Base-by-base conservation (phyloP, 345 rosid genomes). In the Linum usitatissimum region DNA sequence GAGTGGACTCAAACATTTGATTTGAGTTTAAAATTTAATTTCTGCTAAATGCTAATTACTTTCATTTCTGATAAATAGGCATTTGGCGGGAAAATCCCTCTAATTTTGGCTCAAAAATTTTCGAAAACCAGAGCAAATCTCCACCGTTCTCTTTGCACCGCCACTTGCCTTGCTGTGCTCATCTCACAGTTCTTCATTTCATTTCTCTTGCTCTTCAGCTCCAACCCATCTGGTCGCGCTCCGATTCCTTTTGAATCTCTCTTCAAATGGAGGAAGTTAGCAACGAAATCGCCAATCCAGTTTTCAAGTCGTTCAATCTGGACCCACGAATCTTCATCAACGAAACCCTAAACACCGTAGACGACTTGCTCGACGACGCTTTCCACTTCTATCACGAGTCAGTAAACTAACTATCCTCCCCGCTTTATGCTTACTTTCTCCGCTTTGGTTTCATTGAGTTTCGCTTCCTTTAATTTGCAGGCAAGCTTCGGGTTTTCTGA, bases 271-370 rank as follows among this genome's bases (percentile, higher is more conserved):
- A 84, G 77, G 88, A 7, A 34, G 38, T 5, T 34, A 34, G 93
- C 13, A 82, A 82, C 65, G 86, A 82, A 62, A 75, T 83, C 70
- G 83, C 1, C 28, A 23, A 82, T 20, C 82, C 75, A 12, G 66
- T 85, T 8, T 89, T 82, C 69, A 76, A 79, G 55, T 79, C 91
- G 10, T 72, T 87, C 67, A 77, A 83, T 56, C 70, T 92, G 5
- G 81, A 87, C 51, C 96, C 98, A 36, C 84, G 76, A 49, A 71
- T 80, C 36, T 86, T 92, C 84, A 70, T 87, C 79, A 89, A 87
- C 69, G 89, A 81, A 70, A 72, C 84, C 61, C 77, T 89, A 55
- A 86, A 92, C 77, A 65, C 83, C 53, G 79, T 86, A 67, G 85
- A 85, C 48, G 85, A 86, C 68, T 28, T 83, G 65, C 58, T 85